Percentiles rank a stretch among this genome's conserved stretches.
Evolutionary conservation across 2,329 filamentous ascomycete genomes (phyloP).

Genomic region (Graphium sp.): DNA sequence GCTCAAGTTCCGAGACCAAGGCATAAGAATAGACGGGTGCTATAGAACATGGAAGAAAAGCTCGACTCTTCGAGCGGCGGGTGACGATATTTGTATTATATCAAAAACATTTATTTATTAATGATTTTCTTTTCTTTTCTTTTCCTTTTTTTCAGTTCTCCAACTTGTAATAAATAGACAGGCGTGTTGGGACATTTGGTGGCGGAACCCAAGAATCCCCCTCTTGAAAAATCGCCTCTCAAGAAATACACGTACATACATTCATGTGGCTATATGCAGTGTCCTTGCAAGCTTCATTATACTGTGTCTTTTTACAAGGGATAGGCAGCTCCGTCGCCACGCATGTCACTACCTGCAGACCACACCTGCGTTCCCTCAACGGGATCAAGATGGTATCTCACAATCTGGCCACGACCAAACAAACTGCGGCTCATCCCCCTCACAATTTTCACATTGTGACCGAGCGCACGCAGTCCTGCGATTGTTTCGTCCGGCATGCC

Average conservation of each 20-base stretch:
- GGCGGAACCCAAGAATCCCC: too few species aligned
- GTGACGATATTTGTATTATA: too few species aligned
- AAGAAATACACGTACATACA: constrained; percentile 7
- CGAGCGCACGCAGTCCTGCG: constrained; percentile 48
- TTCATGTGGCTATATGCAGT: too few species aligned
- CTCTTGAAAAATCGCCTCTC: constrained; percentile 10
- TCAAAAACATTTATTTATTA: too few species aligned
- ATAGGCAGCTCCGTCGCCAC: constrained; percentile 63
- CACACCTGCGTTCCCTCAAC: constrained; percentile 56
- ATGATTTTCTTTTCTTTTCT: too few species aligned
- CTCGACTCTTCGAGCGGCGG: too few species aligned
- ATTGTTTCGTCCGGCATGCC: constrained; percentile 56
- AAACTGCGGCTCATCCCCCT: constrained; percentile 45
- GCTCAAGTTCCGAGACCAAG: too few species aligned
- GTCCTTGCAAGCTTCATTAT: constrained; percentile 3
- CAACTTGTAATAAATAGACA: too few species aligned
- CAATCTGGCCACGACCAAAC: constrained; percentile 81
- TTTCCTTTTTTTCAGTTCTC: too few species aligned
- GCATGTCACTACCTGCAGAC: constrained; percentile 75
- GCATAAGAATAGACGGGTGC: too few species aligned
- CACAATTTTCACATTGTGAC: constrained; percentile 57
- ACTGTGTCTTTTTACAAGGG: constrained; percentile 19
- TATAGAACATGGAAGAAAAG: too few species aligned
- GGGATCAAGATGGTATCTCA: constrained; percentile 56
- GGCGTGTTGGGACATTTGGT: too few species aligned